phyloP scores from a whole-genome alignment of 176 grass and related monocot genomes.

The Leersia perrieri region DNA sequence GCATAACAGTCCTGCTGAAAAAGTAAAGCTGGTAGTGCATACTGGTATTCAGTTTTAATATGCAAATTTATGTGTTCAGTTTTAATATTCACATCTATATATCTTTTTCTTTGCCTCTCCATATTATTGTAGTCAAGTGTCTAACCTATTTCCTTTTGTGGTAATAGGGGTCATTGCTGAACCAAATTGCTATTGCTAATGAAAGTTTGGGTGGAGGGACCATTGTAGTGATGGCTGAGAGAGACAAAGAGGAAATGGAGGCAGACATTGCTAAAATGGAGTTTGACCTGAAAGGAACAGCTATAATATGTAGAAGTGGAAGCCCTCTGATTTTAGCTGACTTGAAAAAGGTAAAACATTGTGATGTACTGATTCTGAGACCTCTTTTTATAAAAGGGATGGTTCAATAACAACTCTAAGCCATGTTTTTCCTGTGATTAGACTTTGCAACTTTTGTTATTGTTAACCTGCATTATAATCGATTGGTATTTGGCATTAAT shows the following conservation, averaged over 20 bases:
- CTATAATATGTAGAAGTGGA: slow-evolving; percentile 84
- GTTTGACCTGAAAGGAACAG: slow-evolving; percentile 78
- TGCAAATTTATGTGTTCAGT: not conserved
- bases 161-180: slow-evolving; percentile 68
- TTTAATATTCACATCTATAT: not conserved
- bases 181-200: slow-evolving; percentile 81
- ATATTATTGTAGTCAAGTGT: not conserved
- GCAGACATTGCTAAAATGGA: slow-evolving; percentile 85
- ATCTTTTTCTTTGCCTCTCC: not conserved
- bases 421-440: slow-evolving; percentile 21
- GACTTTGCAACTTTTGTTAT: not conserved
- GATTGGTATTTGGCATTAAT: not conserved
- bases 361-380: not conserved
- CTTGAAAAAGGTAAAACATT: slow-evolving; percentile 62
- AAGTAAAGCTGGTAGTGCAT: not conserved
- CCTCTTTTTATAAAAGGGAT: no score
- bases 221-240: slow-evolving; percentile 79
- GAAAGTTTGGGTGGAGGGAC: slow-evolving; percentile 75
- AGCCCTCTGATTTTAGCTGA: slow-evolving; percentile 76
- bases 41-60: not conserved
- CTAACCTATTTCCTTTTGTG: slow-evolving; percentile 19
- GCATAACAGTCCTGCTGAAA: not conserved
- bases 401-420: not conserved
- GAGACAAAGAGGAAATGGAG: slow-evolving; percentile 88
- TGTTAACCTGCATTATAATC: slow-evolving; percentile 5